Conservation (phyloP, 257 asterid genomes). For the Solanum commersonii region DNA sequence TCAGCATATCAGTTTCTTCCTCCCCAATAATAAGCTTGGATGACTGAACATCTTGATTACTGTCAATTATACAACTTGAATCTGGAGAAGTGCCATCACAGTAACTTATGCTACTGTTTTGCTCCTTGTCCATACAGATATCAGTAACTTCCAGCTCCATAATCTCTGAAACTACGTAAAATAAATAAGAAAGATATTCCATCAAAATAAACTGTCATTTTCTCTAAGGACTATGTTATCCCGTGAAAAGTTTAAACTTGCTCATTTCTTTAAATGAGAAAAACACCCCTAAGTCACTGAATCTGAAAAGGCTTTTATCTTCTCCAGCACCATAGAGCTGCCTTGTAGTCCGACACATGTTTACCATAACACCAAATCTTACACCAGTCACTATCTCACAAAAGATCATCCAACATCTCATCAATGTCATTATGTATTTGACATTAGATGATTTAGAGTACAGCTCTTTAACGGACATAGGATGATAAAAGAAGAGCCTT, state of each 20-base stretch:
- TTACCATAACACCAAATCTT: background rate
- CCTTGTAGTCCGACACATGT: background rate
- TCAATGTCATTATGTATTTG: background rate
- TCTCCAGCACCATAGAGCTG: background rate
- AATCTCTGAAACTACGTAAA: constrained; percentile 21
- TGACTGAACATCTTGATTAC: constrained; percentile 17
- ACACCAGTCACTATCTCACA: background rate
- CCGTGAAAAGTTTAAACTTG: background rate
- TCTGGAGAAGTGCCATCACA: constrained; percentile 26
- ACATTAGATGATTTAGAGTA: background rate
- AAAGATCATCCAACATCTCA: background rate
- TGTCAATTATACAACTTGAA: constrained; percentile 4
- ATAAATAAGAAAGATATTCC: background rate
- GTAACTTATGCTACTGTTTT: constrained; percentile 35
- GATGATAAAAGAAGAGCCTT: background rate
- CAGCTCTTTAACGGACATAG: background rate
- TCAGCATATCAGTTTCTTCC: constrained; percentile 20
- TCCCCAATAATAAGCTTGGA: constrained; percentile 26
- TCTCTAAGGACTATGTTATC: background rate
- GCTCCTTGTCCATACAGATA: constrained; percentile 64
- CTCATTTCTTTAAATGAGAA: background rate
- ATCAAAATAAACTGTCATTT: background rate
- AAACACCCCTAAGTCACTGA: background rate
- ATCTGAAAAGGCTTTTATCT: background rate
- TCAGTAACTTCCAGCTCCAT: constrained; percentile 61